Conservation (phyloP, 495 filamentous ascomycete species). For the Penicillium coprophilum region DNA sequence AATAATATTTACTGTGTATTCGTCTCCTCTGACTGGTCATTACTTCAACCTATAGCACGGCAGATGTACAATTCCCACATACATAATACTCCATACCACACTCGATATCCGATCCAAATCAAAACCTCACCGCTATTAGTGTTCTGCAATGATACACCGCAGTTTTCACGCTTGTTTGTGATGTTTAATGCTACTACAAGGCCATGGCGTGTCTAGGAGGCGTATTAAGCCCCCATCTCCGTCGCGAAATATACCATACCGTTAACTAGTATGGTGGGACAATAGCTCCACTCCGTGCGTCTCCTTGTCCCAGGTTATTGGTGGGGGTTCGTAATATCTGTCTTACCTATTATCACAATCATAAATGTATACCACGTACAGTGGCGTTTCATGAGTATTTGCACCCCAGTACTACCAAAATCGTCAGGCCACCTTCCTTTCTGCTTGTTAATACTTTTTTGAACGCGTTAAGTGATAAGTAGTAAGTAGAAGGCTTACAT, state of each 20-base stretch:
- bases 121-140: too few species aligned
- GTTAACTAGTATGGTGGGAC: background rate
- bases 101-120: too few species aligned
- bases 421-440: too few species aligned
- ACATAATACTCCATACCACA: background rate
- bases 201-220: background rate
- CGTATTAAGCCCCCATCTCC: background rate
- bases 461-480: too few species aligned
- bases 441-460: too few species aligned
- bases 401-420: too few species aligned
- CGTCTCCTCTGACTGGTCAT: background rate
- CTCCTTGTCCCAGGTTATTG: background rate
- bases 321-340: background rate
- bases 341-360: too few species aligned
- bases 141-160: too few species aligned
- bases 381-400: too few species aligned
- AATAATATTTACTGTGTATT: constrained; percentile 7
- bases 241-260: background rate
- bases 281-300: background rate
- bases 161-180: too few species aligned
- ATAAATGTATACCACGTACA: too few species aligned
- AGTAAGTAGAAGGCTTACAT: too few species aligned
- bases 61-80: background rate
- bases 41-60: background rate
- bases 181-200: background rate